These are phyloP conservation scores for Nannochloropsis salina DNA, from an alignment of 108 stramenopile species.

Conservation along the genomic window DNA sequence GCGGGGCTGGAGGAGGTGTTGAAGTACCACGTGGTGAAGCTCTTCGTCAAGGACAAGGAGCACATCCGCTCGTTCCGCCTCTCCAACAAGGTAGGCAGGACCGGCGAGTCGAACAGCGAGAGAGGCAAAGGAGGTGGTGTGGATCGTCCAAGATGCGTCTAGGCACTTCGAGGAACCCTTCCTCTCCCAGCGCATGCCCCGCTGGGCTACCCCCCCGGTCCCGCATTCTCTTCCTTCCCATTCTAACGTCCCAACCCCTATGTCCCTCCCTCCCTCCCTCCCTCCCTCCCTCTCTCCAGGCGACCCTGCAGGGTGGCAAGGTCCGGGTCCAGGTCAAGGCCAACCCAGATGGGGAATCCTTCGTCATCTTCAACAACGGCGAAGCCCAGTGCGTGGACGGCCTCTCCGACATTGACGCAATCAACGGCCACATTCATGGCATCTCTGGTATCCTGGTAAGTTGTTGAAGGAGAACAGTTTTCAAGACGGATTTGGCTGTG, in stretches of 20 bases:
- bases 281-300: background rate
- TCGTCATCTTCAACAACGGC: background rate
- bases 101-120: background rate
- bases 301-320: background rate
- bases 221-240: no score
- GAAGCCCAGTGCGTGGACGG: conserved; percentile 16
- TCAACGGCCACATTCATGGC: conserved; percentile 19
- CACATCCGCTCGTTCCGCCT: conserved; percentile 17
- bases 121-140: background rate
- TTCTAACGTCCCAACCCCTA: no score
- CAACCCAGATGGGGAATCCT: background rate
- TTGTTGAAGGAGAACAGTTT: background rate
- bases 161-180: no score
- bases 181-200: no score
- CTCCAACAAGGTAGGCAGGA: background rate
- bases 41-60: conserved; percentile 14
- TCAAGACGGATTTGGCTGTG: no score
- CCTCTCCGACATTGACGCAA: background rate
- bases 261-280: background rate
- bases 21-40: background rate
- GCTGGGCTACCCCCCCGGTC: no score
- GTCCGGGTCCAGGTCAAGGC: conserved; percentile 6
- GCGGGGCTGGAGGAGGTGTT: background rate
- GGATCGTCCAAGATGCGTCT: no score
- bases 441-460: background rate